These are phyloP conservation scores for Tylopilus vinaceipallidus DNA, from an alignment of 768 basidiomycete species.

Conservation along the genomic window DNA sequence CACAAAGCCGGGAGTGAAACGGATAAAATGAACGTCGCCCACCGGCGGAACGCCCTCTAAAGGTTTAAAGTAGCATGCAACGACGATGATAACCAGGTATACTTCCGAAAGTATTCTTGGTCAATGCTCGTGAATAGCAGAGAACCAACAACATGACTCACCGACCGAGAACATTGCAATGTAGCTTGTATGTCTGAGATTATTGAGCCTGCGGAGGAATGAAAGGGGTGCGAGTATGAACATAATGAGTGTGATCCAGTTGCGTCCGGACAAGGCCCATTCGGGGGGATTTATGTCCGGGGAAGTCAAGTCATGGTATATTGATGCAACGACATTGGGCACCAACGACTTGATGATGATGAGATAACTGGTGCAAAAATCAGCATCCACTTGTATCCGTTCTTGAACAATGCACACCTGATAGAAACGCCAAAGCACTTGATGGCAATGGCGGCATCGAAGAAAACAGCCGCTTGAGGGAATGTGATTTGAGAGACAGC, in stretches of 20 bases:
- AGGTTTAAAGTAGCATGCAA: conserved; percentile 77
- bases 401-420: conserved; percentile 48
- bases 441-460: conserved; percentile 91
- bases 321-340: conserved; percentile 82
- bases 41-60: conserved; percentile 56
- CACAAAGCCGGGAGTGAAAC: conserved; percentile 75
- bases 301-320: conserved; percentile 77
- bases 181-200: conserved; percentile 87
- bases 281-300: conserved; percentile 61
- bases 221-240: conserved; percentile 72
- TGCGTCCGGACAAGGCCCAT: conserved; percentile 74
- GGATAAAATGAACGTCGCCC: conserved; percentile 70
- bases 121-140: neutral
- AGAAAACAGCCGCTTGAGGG: conserved; percentile 82
- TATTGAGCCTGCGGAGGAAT: conserved; percentile 82
- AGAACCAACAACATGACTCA: conserved; percentile 37
- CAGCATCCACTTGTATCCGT: neutral
- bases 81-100: conserved; percentile 77
- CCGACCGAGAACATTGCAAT: conserved; percentile 88
- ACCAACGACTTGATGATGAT: conserved; percentile 93
- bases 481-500: conserved; percentile 83
- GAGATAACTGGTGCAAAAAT: conserved; percentile 55
- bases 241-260: conserved; percentile 84
- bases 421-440: conserved; percentile 98
- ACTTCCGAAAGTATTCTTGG: conserved; percentile 37